Conservation (phyloP, 257 asterid genomes). For the Solanum pimpinellifolium region DNA sequence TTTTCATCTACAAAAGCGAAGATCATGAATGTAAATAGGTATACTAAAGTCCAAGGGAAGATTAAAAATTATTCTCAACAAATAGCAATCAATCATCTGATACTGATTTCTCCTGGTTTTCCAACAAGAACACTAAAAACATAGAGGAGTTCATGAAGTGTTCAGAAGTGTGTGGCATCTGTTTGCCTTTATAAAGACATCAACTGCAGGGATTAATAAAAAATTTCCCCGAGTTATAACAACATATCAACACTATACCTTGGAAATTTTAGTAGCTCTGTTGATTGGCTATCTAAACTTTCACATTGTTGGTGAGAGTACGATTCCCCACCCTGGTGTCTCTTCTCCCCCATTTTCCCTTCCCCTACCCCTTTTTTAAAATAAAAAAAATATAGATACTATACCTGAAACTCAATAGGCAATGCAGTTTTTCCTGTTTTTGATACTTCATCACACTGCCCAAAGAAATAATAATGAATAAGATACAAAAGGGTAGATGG, state of each 20-base stretch:
- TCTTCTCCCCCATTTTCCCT: not conserved
- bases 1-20: not conserved
- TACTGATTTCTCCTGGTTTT: not conserved
- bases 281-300: not conserved
- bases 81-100: not conserved
- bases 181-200: not conserved
- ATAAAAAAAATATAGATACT: not conserved
- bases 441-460: slow-evolving; percentile 61
- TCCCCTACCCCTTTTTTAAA: not conserved
- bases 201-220: not conserved
- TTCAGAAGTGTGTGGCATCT: not conserved
- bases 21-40: not conserved
- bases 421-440: slow-evolving; percentile 35
- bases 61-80: not conserved
- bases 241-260: slow-evolving; percentile 22
- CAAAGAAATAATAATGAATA: not conserved
- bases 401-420: slow-evolving; percentile 60
- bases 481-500: not conserved
- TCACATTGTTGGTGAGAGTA: not conserved
- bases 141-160: not conserved
- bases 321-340: not conserved
- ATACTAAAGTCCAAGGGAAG: not conserved
- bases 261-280: not conserved
- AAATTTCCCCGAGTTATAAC: not conserved
- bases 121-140: not conserved